These are phyloP conservation scores for Boletus sp. DNA, from an alignment of 768 basidiomycete species.

Conservation along the genomic window DNA sequence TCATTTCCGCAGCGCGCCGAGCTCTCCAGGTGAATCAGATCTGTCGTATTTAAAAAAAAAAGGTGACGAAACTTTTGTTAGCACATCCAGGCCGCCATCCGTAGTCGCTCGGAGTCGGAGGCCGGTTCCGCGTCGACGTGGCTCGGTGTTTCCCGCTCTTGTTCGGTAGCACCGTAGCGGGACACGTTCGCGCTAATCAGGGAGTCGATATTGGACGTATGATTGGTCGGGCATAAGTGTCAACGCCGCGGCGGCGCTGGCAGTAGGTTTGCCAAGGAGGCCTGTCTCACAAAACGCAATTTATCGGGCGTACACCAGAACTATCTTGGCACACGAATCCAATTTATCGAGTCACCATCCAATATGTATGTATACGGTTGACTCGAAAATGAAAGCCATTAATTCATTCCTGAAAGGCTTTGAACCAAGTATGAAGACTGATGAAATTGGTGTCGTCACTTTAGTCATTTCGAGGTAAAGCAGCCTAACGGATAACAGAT, in stretches of 20 bases:
- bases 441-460: neutral
- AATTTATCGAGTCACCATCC: neutral
- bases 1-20: neutral
- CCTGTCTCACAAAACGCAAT: neutral
- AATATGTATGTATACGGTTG: neutral
- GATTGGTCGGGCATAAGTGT: too few relatives aligned
- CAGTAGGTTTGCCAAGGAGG: neutral
- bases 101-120: too few relatives aligned
- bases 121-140: too few relatives aligned
- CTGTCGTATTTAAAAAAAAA: neutral
- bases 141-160: too few relatives aligned
- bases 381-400: neutral
- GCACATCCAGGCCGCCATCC: too few relatives aligned
- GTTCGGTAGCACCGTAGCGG: too few relatives aligned
- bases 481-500: too few relatives aligned
- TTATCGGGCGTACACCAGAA: neutral
- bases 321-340: neutral
- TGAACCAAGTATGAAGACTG: neutral
- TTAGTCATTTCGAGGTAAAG: neutral
- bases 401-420: neutral
- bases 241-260: too few relatives aligned
- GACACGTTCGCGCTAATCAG: too few relatives aligned
- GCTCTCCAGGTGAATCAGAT: neutral
- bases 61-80: too few relatives aligned
- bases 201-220: too few relatives aligned